Base-by-base conservation (phyloP, 805 yeast species). In the Candida tibetensis region DNA sequence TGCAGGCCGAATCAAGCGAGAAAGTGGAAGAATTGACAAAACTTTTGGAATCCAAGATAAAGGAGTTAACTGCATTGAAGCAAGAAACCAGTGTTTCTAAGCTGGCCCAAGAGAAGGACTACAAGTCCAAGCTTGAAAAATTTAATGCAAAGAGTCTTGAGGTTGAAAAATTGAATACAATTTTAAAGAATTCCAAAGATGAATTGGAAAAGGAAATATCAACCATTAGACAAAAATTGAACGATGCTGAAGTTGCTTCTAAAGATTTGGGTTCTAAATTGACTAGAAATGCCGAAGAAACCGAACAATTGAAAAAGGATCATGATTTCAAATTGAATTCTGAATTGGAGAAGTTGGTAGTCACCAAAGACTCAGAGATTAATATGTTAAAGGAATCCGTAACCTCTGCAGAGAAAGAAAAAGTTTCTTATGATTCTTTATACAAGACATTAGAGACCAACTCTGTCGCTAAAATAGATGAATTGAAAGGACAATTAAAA, bases 291-390 rank as follows among this genome's bases (percentile, higher is more conserved):
- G 40, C 17, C 15, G 29, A 30, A 21, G 43, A 43, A 21, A 33
- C 30, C 7, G 40, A 37, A 6, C 15, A 36, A n/a, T 14, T 44
- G 16, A 40, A 44, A 27, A 39, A 43, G 25, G 48, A 54, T 16
- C 48, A 49, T 28, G 52, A 55, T 14, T 52, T 50, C 46, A 54
- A 56, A 32, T 48, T 60, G 41, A 58, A 55, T 38, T 27, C 41
- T 23, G 53, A 55, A 28, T 40, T 60, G 32, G 62, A 61, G 28
- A 43, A 37, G 21, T 30, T 52, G 28, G 42, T 49, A 4, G 54
- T 52, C 6, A 48, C 44, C 15, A 55, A 54, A 36, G 64, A 60
- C 41, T 40, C 38, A 17, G 49, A 47, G 32, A 46, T 56, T 27
- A 37, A 46, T 19, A 23, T 26, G 17, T 34, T 48, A 25, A 41